These are phyloP conservation scores for Choiromyces venosus DNA, from an alignment of 495 filamentous ascomycete species.

Conservation along the genomic window DNA sequence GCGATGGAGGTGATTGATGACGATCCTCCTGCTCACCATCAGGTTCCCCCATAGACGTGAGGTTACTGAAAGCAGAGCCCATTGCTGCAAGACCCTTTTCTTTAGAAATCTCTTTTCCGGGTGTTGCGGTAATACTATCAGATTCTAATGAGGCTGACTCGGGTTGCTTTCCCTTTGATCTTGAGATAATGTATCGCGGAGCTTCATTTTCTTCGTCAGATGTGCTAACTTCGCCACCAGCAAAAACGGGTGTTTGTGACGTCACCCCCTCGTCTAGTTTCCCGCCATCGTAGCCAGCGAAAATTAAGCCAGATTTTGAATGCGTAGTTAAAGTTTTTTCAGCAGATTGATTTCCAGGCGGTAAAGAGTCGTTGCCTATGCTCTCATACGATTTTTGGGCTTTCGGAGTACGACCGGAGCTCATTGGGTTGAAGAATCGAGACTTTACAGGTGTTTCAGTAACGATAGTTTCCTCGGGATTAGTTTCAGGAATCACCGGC, in stretches of 20 bases:
- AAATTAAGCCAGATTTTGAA: conserved; percentile 8
- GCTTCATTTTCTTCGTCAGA: conserved; percentile 18
- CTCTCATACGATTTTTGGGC: conserved; percentile 14
- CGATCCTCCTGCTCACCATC: conserved; percentile 13
- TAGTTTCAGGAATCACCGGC: conserved; percentile 18
- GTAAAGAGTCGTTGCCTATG: conserved; percentile 7
- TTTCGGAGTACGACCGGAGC: conserved; percentile 23
- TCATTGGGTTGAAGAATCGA: conserved; percentile 36
- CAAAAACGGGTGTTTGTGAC: conserved; percentile 7
- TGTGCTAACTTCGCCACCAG: conserved; percentile 11
- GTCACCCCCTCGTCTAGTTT: neutral
- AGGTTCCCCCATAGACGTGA: neutral
- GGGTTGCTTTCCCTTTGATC: conserved; percentile 8
- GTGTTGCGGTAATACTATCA: conserved; percentile 6
- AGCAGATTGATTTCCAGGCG: conserved; percentile 7
- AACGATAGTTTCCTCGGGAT: conserved; percentile 26
- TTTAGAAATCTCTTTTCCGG: conserved; percentile 7
- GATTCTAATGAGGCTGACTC: neutral
- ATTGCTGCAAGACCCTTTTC: neutral
- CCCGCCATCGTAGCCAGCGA: conserved; percentile 4
- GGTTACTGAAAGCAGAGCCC: neutral
- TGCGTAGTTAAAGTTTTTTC: neutral
- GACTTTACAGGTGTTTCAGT: conserved; percentile 36
- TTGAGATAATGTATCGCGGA: neutral
- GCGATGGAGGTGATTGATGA: neutral